Base-by-base conservation (phyloP, 2,329 filamentous ascomycete species). In the Aspergillus caelatus region DNA sequence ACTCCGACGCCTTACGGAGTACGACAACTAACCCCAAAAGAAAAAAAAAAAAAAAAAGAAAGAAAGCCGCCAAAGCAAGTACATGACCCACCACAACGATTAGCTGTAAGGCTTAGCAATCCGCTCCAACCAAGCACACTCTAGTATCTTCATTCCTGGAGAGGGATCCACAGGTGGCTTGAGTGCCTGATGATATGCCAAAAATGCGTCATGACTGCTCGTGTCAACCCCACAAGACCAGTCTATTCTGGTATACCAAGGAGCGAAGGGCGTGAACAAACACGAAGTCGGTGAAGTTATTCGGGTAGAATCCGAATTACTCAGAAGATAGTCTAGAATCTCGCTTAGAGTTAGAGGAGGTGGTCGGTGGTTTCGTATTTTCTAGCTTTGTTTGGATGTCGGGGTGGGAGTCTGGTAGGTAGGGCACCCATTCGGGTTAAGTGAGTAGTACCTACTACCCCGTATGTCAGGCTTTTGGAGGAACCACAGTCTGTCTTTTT, bases 61-160 rank as follows among this genome's bases (percentile, higher is more conserved):
- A 59, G 14, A 16, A 11, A 30, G 26, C 14, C 52, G 32, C 36
- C n/a, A 36, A 48, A 48, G 21, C 21, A 36, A 16, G 34, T 2
- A 5, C 34, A 36, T 36, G 58, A 50, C 34, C 58, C 58, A 59
- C 57, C 45, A 21, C n/a, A 39, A 14, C 19, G 34, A 26, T 32
- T 41, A 39, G 48, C n/a, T 39, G 26, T 39, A 60, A 60, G 58
- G 58, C 58, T 60, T 60, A 60, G 58, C 58, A 54, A 41, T 26
- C 32, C 12, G 32, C 11, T 46, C 14, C 58, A 54, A 53, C 58
- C 52, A 23, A 55, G 52, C 16, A 39, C 21, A 41, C 41, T 41
- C 46, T 10, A 34, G 1, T 3, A 55, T 19, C 36, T n/a, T 55
- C 12, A n/a, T 11, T 34, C 28, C 11, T 19, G 14, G 50, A n/a